phyloP scores from a whole-genome alignment of 345 rosid genomes.

The Eucalyptus erythrocorys region DNA sequence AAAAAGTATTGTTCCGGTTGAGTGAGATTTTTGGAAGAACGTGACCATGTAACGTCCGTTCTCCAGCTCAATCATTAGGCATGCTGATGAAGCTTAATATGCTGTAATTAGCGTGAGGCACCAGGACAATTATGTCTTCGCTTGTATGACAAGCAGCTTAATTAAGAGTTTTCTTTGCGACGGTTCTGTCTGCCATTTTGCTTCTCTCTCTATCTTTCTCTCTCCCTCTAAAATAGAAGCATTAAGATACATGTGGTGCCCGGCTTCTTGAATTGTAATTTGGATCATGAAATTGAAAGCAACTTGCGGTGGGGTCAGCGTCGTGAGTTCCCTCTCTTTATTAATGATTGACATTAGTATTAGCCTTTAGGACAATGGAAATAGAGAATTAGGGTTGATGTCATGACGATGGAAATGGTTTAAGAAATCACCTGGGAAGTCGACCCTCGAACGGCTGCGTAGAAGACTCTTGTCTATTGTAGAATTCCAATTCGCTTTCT shows the following conservation, averaged over 20 bases:
- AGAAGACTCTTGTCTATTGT: neutral
- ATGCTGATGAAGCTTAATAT: neutral
- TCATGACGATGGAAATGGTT: neutral
- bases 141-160: neutral
- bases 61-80: neutral
- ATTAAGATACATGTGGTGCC: neutral
- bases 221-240: neutral
- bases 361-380: neutral
- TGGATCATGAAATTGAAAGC: neutral
- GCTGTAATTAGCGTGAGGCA: neutral
- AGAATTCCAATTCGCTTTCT: neutral
- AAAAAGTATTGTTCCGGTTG: neutral
- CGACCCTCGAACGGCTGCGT: neutral
- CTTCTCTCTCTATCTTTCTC: neutral
- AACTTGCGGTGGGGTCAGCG: neutral
- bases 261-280: neutral
- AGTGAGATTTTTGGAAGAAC: neutral
- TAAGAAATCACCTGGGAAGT: neutral
- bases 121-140: neutral
- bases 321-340: neutral
- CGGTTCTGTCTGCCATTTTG: neutral
- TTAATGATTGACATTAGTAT: neutral
- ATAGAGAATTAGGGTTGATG: neutral
- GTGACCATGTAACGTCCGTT: neutral
- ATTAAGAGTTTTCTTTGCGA: neutral